Evolutionary conservation across 225 moss, liverwort and hornwort genomes (phyloP).

Genomic region (Pseudisothecium myosuroides): DNA sequence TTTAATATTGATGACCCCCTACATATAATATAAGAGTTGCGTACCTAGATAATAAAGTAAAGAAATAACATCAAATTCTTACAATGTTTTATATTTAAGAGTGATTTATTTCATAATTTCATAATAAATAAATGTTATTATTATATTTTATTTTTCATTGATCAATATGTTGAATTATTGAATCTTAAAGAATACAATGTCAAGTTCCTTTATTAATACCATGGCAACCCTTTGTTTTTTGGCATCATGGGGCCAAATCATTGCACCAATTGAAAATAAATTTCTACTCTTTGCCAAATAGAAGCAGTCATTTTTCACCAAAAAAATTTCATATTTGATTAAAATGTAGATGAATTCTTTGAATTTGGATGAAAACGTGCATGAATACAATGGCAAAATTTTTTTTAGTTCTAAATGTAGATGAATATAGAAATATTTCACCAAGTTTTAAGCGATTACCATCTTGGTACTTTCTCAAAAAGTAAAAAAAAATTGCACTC

Average conservation of each 20-base stretch:
- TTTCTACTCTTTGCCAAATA: background rate
- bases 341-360: background rate
- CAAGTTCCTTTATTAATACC: background rate
- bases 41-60: no score
- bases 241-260: fast-evolving
- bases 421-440: background rate
- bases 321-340: background rate
- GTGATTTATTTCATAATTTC: background rate
- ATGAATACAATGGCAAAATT: background rate
- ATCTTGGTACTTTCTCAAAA: fast-evolving
- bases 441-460: fast-evolving
- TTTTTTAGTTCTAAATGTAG: background rate
- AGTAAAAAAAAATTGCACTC: no score
- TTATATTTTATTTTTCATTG: background rate
- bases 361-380: background rate
- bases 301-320: fast-evolving
- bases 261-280: background rate
- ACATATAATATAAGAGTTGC: no score
- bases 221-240: background rate
- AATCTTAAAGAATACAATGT: background rate
- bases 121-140: background rate
- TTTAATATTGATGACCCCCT: no score
- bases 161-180: background rate
- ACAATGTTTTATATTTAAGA: background rate
- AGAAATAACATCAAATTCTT: background rate